Evolutionary conservation across 1,139 yeast species (phyloP).

Genomic region (Candida anutae): DNA sequence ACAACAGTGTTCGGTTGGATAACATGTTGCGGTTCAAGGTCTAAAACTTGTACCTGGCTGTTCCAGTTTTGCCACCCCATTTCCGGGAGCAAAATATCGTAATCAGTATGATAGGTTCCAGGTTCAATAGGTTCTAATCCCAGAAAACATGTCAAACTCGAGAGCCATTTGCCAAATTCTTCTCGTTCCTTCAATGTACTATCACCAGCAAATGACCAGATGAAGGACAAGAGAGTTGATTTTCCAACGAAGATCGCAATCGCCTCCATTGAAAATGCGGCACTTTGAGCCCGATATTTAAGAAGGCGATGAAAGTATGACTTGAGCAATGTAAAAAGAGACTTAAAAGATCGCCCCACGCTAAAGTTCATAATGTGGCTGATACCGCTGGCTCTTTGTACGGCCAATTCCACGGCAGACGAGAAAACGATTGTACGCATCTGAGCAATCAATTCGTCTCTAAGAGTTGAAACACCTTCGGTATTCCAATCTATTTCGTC

Average conservation of each 20-base stretch:
- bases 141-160: slow-evolving; percentile 11
- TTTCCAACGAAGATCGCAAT: slow-evolving; percentile 26
- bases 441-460: slow-evolving; percentile 6
- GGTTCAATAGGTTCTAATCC: slow-evolving; percentile 6
- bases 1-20: slow-evolving; percentile 57
- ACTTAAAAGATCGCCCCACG: slow-evolving; percentile 27
- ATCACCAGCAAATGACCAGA: slow-evolving; percentile 74
- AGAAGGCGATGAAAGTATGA: slow-evolving; percentile 16
- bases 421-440: slow-evolving; percentile 4
- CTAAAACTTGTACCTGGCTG: slow-evolving; percentile 33
- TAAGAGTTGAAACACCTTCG: slow-evolving; percentile 5
- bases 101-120: slow-evolving; percentile 24
- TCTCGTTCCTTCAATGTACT: slow-evolving; percentile 30
- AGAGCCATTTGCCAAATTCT: slow-evolving; percentile 27
- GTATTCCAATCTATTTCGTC: slow-evolving; percentile 6
- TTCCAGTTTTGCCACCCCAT: slow-evolving; percentile 46
- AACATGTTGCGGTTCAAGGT: slow-evolving; percentile 59
- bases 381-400: slow-evolving; percentile 12
- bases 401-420: slow-evolving; percentile 3
- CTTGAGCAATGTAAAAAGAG: slow-evolving; percentile 24
- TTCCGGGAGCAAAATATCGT: slow-evolving; percentile 39
- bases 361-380: slow-evolving; percentile 52
- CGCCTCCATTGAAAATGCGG: slow-evolving; percentile 12
- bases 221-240: slow-evolving; percentile 35
- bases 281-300: slow-evolving; percentile 6